phyloP scores from a whole-genome alignment of 108 stramenopile species.

The Nitzschia sp. region DNA sequence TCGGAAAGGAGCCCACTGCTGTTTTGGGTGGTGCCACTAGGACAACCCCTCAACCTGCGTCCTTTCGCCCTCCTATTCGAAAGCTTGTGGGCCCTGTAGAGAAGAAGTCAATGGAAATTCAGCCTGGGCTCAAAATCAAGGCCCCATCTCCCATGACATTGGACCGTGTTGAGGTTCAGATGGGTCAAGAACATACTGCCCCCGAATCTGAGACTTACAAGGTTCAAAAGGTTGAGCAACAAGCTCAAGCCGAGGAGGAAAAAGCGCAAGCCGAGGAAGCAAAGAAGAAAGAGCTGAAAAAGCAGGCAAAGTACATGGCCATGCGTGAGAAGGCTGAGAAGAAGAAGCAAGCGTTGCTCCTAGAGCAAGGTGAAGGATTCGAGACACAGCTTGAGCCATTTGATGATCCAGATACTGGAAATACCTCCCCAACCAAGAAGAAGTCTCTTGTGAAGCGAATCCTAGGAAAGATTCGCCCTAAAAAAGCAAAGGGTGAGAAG shows the following conservation, averaged over 20 bases:
- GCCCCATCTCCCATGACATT: slow-evolving; percentile 40
- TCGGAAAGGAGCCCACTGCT: neutral
- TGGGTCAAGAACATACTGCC: slow-evolving; percentile 32
- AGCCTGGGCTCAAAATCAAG: slow-evolving; percentile 22
- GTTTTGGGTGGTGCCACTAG: neutral
- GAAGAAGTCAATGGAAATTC: slow-evolving; percentile 26
- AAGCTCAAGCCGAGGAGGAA: slow-evolving; percentile 7
- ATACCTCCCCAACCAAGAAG: slow-evolving; percentile 5
- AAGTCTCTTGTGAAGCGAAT: slow-evolving; percentile 30
- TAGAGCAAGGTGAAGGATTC: slow-evolving; percentile 30
- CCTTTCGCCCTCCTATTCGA: neutral
- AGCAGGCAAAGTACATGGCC: slow-evolving; percentile 4
- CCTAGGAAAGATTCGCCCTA: slow-evolving; percentile 28
- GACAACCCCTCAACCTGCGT: slow-evolving; percentile 4
- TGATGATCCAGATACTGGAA: neutral
- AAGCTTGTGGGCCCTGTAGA: neutral
- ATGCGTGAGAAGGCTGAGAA: slow-evolving; percentile 3
- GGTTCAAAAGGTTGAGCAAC: slow-evolving; percentile 5
- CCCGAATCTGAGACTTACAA: slow-evolving; percentile 29
- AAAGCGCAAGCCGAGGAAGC: slow-evolving; percentile 1
- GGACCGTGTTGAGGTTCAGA: slow-evolving; percentile 33
- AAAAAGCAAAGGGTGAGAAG: slow-evolving; percentile 5
- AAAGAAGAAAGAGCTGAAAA: neutral
- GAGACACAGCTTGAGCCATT: slow-evolving; percentile 25
- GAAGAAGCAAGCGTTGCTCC: slow-evolving; percentile 15